Evolutionary conservation across 1,284 basidiomycete genomes (phyloP).

Genomic region (Albatrellus sp.): DNA sequence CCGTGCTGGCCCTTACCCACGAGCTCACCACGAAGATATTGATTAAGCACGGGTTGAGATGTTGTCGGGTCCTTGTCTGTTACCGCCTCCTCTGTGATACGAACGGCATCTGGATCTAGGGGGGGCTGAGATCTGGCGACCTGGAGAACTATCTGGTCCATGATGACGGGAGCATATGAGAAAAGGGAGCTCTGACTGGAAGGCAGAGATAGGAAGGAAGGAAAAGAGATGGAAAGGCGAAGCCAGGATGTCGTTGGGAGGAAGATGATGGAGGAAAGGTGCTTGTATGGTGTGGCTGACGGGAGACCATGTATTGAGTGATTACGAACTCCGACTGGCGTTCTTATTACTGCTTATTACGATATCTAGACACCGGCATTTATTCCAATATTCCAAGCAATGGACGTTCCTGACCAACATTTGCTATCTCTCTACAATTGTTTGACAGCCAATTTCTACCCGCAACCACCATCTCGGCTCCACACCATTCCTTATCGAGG

Average conservation of each 20-base stretch:
- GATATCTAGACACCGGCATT: too few relatives aligned
- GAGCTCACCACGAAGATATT: conserved; percentile 58
- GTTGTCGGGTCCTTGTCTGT: conserved; percentile 20
- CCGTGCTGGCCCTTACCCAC: conserved; percentile 79
- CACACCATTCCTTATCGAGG: conserved; percentile 20
- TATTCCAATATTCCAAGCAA: too few relatives aligned
- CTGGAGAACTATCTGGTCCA: conserved; percentile 7
- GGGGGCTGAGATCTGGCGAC: conserved; percentile 11
- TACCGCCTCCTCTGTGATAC: conserved; percentile 46
- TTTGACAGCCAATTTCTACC: conserved; percentile 8
- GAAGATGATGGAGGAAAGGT: conserved; percentile 3
- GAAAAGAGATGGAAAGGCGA: background rate
- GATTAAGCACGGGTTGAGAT: conserved; percentile 44
- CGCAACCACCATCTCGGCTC: background rate
- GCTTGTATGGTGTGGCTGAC: conserved; percentile 6
- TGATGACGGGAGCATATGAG: conserved; percentile 6
- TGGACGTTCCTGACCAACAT: too few relatives aligned
- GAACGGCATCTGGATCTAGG: conserved; percentile 37
- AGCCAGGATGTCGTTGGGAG: background rate
- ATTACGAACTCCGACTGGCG: background rate
- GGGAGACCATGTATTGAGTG: conserved; percentile 3
- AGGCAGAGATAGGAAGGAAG: conserved; percentile 5
- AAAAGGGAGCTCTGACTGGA: conserved; percentile 1
- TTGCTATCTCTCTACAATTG: too few relatives aligned
- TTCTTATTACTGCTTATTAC: background rate